Base-by-base conservation (phyloP, 306 rosid genomes). In the Begonia loranthoides region DNA sequence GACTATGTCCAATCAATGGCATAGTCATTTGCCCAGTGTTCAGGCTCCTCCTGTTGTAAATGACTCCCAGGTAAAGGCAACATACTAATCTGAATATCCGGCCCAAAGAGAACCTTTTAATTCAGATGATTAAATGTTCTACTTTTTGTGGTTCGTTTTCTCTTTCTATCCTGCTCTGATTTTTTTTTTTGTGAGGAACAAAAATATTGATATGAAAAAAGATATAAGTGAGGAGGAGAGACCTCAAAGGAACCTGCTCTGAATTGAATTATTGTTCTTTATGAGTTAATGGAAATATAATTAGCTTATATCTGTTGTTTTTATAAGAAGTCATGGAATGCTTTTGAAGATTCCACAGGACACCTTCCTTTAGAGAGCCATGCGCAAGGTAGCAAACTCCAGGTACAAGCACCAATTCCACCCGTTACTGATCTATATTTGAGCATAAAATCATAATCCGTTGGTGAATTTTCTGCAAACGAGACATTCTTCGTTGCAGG, bases 241-340 rank as follows among this genome's bases (percentile, higher is more conserved):
- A 43, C n/a, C 5, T 43, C 15, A 43, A 11, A 10, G 47, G 13
- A n/a, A 43, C 6, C 47, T 10, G 47, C 51, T 16, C 51, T 48
- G 9, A 49, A 19, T 17, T 49, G 17, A 49, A 28, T 28, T 28
- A 28, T 28, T 5, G 4, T 28, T 28, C 36, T 28, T 28, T 28
- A 28, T 59, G 60, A 62, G 56, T 68, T 43, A 55, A 49, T 56
- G 17, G 66, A 61, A 60, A 28, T 58, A 33, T 51, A 64, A 40
- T 71, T 15, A 52, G 14, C 72, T 64, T 76, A 45, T 68, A 33
- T 61, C 47, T 69, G 22, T 68, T 60, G 47, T 54, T 58, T 28
- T 8, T 61, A 41, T 58, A 51, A 79, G 70, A 66, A 79, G 83
- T 53, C 76, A 40, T 82, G 95, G 95, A 79, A 73, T 80, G 94